Conservation (phyloP, 495 filamentous ascomycete species). For the Stereocaulon alpinum region DNA sequence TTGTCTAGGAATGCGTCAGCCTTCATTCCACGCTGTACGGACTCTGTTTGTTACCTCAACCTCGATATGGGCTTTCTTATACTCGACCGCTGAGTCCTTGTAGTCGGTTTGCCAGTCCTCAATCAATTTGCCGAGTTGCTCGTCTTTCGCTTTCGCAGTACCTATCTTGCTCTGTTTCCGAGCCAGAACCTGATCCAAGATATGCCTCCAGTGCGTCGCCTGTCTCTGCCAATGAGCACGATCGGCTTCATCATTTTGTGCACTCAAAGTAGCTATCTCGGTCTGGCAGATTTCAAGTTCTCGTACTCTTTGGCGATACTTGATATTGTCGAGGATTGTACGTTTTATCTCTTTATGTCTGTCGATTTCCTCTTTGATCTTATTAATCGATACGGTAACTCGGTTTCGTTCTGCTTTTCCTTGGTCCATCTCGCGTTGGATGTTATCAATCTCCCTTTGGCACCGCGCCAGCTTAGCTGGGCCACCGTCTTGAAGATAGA, state of each 20-base stretch:
- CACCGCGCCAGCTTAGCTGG: constrained; percentile 57
- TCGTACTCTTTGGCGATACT: constrained; percentile 62
- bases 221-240: constrained; percentile 62
- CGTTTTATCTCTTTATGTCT: constrained; percentile 69
- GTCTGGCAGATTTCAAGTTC: constrained; percentile 52
- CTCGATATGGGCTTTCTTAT: constrained; percentile 79
- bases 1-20: constrained; percentile 39
- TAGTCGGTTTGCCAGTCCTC: constrained; percentile 79
- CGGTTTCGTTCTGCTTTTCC: constrained; percentile 57
- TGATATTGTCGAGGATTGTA: constrained; percentile 77
- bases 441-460: constrained; percentile 53
- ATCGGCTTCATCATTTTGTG: constrained; percentile 73
- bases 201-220: constrained; percentile 48
- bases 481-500: constrained; percentile 69
- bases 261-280: constrained; percentile 69
- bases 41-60: constrained; percentile 44
- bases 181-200: constrained; percentile 49
- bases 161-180: constrained; percentile 57
- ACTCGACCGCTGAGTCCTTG: constrained; percentile 69
- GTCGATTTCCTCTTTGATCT: constrained; percentile 63
- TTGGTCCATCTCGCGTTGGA: constrained; percentile 54
- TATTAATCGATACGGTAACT: constrained; percentile 60
- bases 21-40: not conserved
- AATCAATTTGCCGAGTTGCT: constrained; percentile 56
- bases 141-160: constrained; percentile 69